A percentile compares a stretch with the other conserved stretches of the same genome.
phyloP scores from a whole-genome alignment of 176 grass and related monocot genomes.

The Eleusine indica region DNA sequence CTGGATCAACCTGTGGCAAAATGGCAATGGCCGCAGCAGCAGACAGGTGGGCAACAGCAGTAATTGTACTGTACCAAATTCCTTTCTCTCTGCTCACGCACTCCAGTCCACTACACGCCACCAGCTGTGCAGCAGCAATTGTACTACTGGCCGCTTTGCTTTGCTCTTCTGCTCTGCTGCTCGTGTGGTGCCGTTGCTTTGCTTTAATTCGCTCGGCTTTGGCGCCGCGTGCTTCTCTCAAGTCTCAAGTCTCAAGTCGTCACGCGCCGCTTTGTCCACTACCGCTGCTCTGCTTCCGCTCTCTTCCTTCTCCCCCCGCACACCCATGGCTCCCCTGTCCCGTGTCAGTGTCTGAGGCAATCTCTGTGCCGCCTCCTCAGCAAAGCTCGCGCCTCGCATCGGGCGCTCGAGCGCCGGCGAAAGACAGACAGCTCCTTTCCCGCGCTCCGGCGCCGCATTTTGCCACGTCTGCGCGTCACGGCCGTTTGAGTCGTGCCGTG shows the following conservation, averaged over 20 bases:
- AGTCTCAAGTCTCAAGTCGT: not conserved
- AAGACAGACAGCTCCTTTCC: not conserved
- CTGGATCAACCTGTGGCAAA: not conserved
- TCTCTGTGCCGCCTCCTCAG: constrained; percentile 1
- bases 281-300: not conserved
- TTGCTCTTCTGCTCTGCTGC: not conserved
- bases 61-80: not conserved
- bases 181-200: not conserved
- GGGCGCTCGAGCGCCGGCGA: not conserved
- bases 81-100: not conserved
- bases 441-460: not conserved
- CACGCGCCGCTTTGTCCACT: not conserved
- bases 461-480: not conserved
- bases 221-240: not conserved
- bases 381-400: not conserved
- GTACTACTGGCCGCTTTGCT: not conserved
- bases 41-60: not conserved
- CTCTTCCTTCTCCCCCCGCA: not conserved
- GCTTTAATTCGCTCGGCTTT: constrained; percentile 2
- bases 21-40: not conserved
- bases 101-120: not conserved
- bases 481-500: not conserved
- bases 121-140: not conserved
- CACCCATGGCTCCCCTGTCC: not conserved
- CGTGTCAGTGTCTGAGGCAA: not conserved